Conservation (phyloP, 2,329 filamentous ascomycete genomes). For the Coniochaeta prunicola region DNA sequence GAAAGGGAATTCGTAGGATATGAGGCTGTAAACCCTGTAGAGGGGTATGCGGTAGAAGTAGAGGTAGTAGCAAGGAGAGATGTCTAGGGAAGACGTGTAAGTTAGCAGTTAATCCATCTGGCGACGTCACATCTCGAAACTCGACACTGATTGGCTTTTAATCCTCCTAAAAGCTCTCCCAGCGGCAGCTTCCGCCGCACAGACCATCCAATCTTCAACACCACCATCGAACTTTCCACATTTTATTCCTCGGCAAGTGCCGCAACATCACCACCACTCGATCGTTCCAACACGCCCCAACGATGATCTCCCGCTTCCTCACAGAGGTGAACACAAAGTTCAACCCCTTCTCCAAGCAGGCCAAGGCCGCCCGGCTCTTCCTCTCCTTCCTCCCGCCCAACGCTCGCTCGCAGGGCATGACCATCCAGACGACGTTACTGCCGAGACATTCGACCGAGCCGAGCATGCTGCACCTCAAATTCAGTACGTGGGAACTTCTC, state of each 20-base stretch:
- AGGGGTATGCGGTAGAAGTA: too few species aligned
- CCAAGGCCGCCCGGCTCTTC: slow-evolving; percentile 81
- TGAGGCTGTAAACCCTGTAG: too few species aligned
- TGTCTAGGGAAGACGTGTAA: not conserved
- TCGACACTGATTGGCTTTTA: too few species aligned
- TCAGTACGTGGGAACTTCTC: slow-evolving; percentile 60
- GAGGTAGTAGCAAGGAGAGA: too few species aligned
- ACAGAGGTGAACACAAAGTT: slow-evolving; percentile 80
- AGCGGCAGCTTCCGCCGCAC: not conserved
- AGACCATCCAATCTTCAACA: not conserved
- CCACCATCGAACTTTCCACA: not conserved
- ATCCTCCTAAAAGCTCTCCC: not conserved
- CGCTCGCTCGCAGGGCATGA: slow-evolving; percentile 65
- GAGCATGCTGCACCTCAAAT: slow-evolving; percentile 69
- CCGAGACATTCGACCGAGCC: slow-evolving; percentile 59
- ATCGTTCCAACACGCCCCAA: slow-evolving; percentile 3
- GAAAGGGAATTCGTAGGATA: not conserved
- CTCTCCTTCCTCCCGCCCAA: slow-evolving; percentile 77
- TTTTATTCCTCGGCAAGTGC: not conserved
- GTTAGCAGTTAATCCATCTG: too few species aligned
- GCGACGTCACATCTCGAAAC: not conserved
- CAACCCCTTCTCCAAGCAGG: slow-evolving; percentile 79
- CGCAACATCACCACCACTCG: not conserved
- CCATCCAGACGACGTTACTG: slow-evolving; percentile 70
- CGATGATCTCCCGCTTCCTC: slow-evolving; percentile 80